Evolutionary conservation across 139 green algal species (phyloP).

Genomic region (Chlorella sp.): DNA sequence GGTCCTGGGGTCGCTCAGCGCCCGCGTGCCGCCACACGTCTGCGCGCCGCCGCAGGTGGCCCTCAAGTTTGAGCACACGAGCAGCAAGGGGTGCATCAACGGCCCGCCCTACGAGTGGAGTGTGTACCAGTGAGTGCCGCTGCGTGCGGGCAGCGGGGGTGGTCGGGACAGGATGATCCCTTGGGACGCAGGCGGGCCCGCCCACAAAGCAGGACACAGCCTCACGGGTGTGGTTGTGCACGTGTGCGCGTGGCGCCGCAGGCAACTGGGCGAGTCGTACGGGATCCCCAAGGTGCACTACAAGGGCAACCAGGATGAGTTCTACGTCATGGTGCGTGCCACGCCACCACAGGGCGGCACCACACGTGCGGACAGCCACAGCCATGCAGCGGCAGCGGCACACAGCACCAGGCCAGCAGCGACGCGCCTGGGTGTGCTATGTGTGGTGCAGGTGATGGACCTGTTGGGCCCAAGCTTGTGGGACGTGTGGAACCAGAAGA

Average conservation of each 20-base stretch:
- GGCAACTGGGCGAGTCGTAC: conserved; percentile 69
- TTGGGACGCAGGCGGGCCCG: too few species aligned
- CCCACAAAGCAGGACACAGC: too few species aligned
- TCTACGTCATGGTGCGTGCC: conserved; percentile 94
- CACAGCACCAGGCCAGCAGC: too few species aligned
- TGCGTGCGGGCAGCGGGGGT: too few species aligned
- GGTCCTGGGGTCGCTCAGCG: too few species aligned
- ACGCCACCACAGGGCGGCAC: not conserved
- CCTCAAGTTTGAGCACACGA: conserved; percentile 97
- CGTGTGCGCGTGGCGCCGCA: too few species aligned
- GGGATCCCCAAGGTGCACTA: conserved; percentile 96
- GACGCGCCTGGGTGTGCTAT: too few species aligned
- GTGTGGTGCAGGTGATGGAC: conserved; percentile 95
- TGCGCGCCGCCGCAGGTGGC: conserved; percentile 78
- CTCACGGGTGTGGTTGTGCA: too few species aligned
- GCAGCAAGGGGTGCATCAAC: conserved; percentile 95
- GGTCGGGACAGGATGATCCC: too few species aligned
- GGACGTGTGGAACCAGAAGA: conserved; percentile 96
- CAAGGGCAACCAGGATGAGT: conserved; percentile 96
- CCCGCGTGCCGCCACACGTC: too few species aligned
- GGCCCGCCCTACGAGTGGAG: conserved; percentile 98
- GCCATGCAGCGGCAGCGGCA: not conserved
- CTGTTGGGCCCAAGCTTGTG: conserved; percentile 95
- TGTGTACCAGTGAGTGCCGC: conserved; percentile 82
- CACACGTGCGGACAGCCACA: not conserved